Conservation (phyloP, 2,329 filamentous ascomycete genomes). For the Paraconiothyrium brasiliense region DNA sequence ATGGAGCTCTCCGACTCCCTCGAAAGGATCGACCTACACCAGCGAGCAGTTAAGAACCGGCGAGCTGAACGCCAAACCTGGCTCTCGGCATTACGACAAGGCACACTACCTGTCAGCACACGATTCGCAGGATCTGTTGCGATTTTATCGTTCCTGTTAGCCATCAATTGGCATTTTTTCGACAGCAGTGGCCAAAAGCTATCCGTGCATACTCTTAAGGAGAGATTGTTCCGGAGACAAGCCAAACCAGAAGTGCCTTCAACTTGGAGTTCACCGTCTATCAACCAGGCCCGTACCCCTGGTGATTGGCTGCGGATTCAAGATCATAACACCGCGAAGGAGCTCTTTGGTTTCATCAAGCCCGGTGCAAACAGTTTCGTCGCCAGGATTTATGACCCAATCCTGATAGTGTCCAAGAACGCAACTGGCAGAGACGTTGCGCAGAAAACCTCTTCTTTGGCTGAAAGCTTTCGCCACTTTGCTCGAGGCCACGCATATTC, state of each 20-base stretch:
- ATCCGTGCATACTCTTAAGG: slow-evolving; percentile 35
- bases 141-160: slow-evolving; percentile 75
- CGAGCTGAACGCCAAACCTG: slow-evolving; percentile 60
- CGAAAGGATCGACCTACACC: slow-evolving; percentile 52
- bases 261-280: slow-evolving; percentile 59
- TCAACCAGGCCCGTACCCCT: slow-evolving; percentile 80
- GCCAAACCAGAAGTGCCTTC: slow-evolving; percentile 24
- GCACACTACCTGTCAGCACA: slow-evolving; percentile 74
- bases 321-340: slow-evolving; percentile 79
- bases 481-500: slow-evolving; percentile 73
- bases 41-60: slow-evolving; percentile 58
- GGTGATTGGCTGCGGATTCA: slow-evolving; percentile 80
- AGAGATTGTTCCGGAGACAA: slow-evolving; percentile 33
- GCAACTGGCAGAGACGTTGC: slow-evolving; percentile 70
- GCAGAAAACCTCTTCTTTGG: slow-evolving; percentile 59
- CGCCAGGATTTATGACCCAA: slow-evolving; percentile 77
- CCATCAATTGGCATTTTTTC: slow-evolving; percentile 82
- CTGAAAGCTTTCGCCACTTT: slow-evolving; percentile 60
- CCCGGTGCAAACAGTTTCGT: slow-evolving; percentile 76
- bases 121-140: slow-evolving; percentile 78
- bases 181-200: slow-evolving; percentile 61
- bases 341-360: slow-evolving; percentile 80
- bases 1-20: slow-evolving; percentile 79
- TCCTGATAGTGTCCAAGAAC: slow-evolving; percentile 75
- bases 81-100: slow-evolving; percentile 69